phyloP scores from a whole-genome alignment of 768 basidiomycete genomes.

The Tubosaeta sp. region DNA sequence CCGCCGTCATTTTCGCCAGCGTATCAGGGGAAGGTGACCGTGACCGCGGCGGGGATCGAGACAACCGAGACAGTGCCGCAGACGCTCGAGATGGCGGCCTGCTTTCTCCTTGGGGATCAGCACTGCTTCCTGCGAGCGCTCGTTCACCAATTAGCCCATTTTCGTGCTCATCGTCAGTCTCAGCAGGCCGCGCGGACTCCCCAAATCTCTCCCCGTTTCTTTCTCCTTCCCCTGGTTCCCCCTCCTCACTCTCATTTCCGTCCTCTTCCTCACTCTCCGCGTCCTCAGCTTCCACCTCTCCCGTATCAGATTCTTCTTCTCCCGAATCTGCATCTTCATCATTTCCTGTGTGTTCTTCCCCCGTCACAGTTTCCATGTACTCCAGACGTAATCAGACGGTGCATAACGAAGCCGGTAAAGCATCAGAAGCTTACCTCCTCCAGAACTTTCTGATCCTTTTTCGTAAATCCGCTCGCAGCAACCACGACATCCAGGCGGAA shows the following conservation, averaged over 20 bases:
- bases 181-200: slow-evolving; percentile 10
- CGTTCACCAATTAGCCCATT: slow-evolving; percentile 8
- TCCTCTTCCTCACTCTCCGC: slow-evolving; percentile 26
- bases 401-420: slow-evolving; percentile 16
- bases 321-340: slow-evolving; percentile 28
- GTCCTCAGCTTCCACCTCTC: slow-evolving; percentile 35
- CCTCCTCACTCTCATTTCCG: slow-evolving; percentile 35
- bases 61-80: slow-evolving; percentile 39
- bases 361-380: slow-evolving; percentile 63
- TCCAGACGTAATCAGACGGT: slow-evolving; percentile 30
- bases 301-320: slow-evolving; percentile 34
- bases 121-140: neutral
- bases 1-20: slow-evolving; percentile 40
- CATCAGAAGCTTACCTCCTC: slow-evolving; percentile 63
- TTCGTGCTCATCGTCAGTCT: slow-evolving; percentile 10
- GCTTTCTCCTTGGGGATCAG: slow-evolving; percentile 6
- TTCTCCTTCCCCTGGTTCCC: slow-evolving; percentile 35
- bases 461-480: slow-evolving; percentile 89
- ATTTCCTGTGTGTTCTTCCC: slow-evolving; percentile 24
- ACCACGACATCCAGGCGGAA: slow-evolving; percentile 88
- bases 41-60: slow-evolving; percentile 52
- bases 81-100: slow-evolving; percentile 22
- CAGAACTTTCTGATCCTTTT: slow-evolving; percentile 74
- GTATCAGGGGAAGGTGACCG: slow-evolving; percentile 42
- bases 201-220: slow-evolving; percentile 28